Base-by-base conservation (phyloP, 148 eudicot species). In the Vaccinium corymbosum region DNA sequence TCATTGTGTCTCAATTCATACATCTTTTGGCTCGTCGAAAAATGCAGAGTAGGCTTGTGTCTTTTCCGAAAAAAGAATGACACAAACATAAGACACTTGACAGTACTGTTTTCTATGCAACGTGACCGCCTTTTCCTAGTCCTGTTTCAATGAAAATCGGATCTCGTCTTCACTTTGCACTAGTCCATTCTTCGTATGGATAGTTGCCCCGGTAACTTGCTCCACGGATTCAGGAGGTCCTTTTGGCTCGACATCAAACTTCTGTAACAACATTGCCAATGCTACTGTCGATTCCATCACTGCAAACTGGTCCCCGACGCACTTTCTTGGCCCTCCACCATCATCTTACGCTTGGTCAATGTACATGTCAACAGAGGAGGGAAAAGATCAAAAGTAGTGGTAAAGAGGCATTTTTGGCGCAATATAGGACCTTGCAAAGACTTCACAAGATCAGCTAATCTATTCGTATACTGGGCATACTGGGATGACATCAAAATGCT, bases 301-400 rank as follows among this genome's bases (percentile, higher is more conserved):
- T 19, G 98, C 99, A 88, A 97, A 97, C 80, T 97, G 99, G 89
- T 97, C 99, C 20, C 99, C 99, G 5, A 97, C 94, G 68, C 98
- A 97, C 88, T 94, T 95, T 85, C 99, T 91, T 42, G 98, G 98
- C 32, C 99, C 98, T 35, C 99, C 99, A 14, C 99, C 98, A 85
- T 20, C 35, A 56, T 56, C n/a, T 56, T 17, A 56, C 20, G 1
- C 61, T 17, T 56, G 20, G 61, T 56, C 61, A 56, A 56, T 56
- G 17, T 56, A 56, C 17, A 56, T 56, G 7, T 4, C 7, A 56
- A 56, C 61, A 56, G 61, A 56, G 61, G 61, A 20, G 61, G 61
- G 38, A 35, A 35, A 35, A 35, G 38, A 35, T 35, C 38, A 35
- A 35, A 35, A 35, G 38, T 35, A 2, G 38, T 35, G 38, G 19